Evolutionary conservation across 495 filamentous ascomycete genomes (phyloP).

Genomic region (Xanthoparmelia taractica): DNA sequence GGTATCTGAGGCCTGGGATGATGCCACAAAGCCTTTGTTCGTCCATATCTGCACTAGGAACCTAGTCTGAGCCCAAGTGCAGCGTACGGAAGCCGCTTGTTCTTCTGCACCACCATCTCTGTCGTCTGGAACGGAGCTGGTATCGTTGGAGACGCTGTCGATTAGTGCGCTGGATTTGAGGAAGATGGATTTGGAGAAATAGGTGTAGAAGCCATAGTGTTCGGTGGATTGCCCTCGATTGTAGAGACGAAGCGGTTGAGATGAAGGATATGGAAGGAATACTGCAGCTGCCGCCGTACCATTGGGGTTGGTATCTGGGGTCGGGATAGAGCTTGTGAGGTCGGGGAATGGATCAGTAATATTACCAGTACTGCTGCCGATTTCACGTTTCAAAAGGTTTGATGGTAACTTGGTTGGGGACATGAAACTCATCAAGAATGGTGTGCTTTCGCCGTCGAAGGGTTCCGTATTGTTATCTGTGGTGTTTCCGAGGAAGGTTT

Average conservation of each 20-base stretch:
- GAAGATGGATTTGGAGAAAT: constrained; percentile 85
- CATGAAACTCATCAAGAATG: constrained; percentile 44
- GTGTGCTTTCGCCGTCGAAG: constrained; percentile 45
- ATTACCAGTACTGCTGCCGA: constrained; percentile 14
- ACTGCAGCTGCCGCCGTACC: constrained; percentile 63
- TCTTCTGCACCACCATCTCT: constrained; percentile 55
- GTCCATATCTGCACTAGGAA: constrained; percentile 94
- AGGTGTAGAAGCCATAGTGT: constrained; percentile 90
- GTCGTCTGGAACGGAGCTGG: constrained; percentile 42
- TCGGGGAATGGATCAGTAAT: constrained; percentile 37
- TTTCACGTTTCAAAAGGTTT: constrained; percentile 7
- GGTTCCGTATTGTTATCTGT: constrained; percentile 62
- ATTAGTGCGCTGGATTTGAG: constrained; percentile 46
- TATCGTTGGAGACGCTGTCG: constrained; percentile 29
- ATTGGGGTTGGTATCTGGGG: constrained; percentile 52
- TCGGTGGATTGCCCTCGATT: constrained; percentile 71
- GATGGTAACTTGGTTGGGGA: constrained; percentile 26
- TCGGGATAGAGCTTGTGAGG: constrained; percentile 48
- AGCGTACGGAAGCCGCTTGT: constrained; percentile 54
- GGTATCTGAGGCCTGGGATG: constrained; percentile 30
- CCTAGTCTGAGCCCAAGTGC: constrained; percentile 76
- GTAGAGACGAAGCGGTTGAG: constrained; percentile 80
- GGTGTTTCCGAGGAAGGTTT: constrained; percentile 72
- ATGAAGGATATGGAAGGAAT: constrained; percentile 55
- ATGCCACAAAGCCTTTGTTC: constrained; percentile 38